phyloP scores from a whole-genome alignment of 306 rosid species.

The Quercus wislizeni region DNA sequence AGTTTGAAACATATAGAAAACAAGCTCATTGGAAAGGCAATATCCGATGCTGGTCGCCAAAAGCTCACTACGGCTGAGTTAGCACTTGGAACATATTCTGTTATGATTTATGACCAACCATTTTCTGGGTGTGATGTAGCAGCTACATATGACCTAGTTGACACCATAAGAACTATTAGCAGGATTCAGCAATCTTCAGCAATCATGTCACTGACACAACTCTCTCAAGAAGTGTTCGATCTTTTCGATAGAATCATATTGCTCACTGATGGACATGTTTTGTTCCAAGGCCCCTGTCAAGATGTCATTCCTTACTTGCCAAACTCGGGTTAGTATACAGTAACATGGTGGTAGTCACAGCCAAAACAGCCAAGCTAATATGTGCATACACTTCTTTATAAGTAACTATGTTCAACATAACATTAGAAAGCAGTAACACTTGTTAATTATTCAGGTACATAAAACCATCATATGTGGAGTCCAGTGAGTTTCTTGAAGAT shows the following conservation, averaged over 20 bases:
- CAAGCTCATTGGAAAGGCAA: background rate
- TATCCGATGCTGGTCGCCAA: background rate
- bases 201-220: conserved; percentile 5
- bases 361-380: background rate
- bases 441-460: background rate
- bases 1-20: conserved; percentile 2
- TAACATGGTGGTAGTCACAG: background rate
- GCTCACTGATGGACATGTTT: background rate
- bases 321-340: background rate
- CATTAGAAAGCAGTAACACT: background rate
- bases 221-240: conserved; percentile 5
- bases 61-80: background rate
- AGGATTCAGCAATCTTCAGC: conserved; percentile 5
- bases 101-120: conserved; percentile 5
- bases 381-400: background rate
- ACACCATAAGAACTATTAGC: conserved; percentile 14
- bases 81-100: conserved; percentile 3
- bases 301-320: conserved; percentile 9
- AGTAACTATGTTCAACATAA: background rate
- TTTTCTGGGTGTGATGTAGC: background rate
- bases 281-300: conserved; percentile 4
- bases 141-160: conserved; percentile 3
- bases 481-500: background rate
- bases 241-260: background rate
- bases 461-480: conserved; percentile 1